Evolutionary conservation across 2,329 filamentous ascomycete genomes (phyloP), one percentile per base, ranked within the genome.

Genomic region (Penicillium vulpinum): DNA sequence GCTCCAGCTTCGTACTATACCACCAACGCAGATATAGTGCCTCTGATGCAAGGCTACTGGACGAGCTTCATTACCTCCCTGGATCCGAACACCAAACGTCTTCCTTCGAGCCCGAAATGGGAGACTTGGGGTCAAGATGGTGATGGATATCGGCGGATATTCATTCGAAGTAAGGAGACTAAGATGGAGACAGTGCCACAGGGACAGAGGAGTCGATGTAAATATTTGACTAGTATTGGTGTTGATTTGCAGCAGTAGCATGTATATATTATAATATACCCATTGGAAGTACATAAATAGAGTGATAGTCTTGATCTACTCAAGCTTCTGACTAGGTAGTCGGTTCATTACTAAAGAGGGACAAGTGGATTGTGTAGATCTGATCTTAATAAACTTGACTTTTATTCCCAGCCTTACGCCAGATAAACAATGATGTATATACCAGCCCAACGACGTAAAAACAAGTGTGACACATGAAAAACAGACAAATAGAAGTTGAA

Each of bases 11-110:
- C 83, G 45, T 91, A 90, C 63, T 70, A 70, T 8, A 68, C 75
- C 0, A 78, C 76, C 3, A 91, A 91, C 61, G 80, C 76, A 1
- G 67, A 68, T 0, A 84, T 88, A 6, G 79, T 88, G 1, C 78
- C 83, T 0, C 73, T 88, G 0, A 81, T 89, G 28, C 87, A 90
- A 66, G 81, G 79, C 0, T 92, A 91, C 71, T 92, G 88, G 88
- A 84, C 85, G 1, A 89, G 85, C 61, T 92, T 92, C 68, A 85
- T 92, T 58, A 76, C 83, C 26, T 79, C 78, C 0, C 80, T 85
- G 36, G 78, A 92, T 69, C 89, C 89, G 0, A 92, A 92, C 67
- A 77, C 64, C 16, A 73, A 79, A 53, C 78, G 83, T 9, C 60
- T 72, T 41, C 36, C 60, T 0, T 80, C 78, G 0, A 76, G 77